Conservation (phyloP, 2,329 filamentous ascomycete genomes). For the Cryphonectria parasitica region DNA sequence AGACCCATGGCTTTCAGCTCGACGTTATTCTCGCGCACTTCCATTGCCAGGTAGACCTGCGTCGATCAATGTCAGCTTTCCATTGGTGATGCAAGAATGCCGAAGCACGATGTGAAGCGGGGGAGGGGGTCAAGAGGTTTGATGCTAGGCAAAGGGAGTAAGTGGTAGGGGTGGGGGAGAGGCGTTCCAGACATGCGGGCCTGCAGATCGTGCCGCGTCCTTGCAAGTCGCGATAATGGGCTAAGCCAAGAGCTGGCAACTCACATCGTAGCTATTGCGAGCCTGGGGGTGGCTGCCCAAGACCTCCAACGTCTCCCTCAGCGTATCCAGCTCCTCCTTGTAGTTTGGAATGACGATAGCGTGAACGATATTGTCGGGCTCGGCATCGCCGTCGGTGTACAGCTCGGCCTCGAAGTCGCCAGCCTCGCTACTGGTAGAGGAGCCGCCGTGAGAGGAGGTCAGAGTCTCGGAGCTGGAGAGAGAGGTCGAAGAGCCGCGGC, state of each 20-base stretch:
- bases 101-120: background rate
- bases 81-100: background rate
- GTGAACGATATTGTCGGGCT: constrained; percentile 58
- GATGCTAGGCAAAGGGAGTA: background rate
- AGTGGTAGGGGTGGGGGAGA: background rate
- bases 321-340: constrained; percentile 71
- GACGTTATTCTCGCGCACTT: constrained; percentile 65
- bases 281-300: constrained; percentile 69
- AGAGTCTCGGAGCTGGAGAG: constrained; percentile 61
- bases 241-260: constrained; percentile 42
- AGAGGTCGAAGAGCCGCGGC: constrained; percentile 58
- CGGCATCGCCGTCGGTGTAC: constrained; percentile 49
- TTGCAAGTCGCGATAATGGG: background rate
- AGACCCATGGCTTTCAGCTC: constrained; percentile 65
- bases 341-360: constrained; percentile 75
- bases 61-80: constrained; percentile 23
- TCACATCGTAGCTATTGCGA: constrained; percentile 68
- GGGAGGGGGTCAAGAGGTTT: background rate
- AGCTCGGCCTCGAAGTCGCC: constrained; percentile 54
- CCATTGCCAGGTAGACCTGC: constrained; percentile 75
- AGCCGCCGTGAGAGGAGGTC: constrained; percentile 51
- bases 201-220: background rate
- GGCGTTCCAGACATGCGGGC: background rate
- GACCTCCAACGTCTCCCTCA: constrained; percentile 70
- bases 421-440: constrained; percentile 54